Percentiles rank a stretch among this genome's conserved stretches.
phyloP scores from a whole-genome alignment of 768 basidiomycete species.

The Termitomyces sp. region DNA sequence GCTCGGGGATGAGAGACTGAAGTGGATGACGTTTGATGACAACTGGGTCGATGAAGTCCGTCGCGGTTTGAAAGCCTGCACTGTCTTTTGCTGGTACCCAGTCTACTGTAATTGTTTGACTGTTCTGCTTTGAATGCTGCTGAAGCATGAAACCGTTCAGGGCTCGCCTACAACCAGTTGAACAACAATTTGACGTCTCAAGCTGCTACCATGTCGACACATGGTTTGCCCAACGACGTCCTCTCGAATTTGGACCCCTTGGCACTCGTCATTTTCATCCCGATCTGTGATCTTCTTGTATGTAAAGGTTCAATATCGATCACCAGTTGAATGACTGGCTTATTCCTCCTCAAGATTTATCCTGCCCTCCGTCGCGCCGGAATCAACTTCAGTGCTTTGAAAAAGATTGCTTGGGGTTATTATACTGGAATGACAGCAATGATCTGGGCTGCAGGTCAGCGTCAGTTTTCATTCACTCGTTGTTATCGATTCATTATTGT shows the following conservation, averaged over 20 bases:
- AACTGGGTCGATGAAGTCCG: conserved; percentile 73
- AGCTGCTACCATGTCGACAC: conserved; percentile 68
- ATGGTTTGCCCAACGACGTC: conserved; percentile 73
- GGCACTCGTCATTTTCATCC: conserved; percentile 70
- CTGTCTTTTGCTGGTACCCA: conserved; percentile 57
- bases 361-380: conserved; percentile 47
- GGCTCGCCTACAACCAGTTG: conserved; percentile 75
- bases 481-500: conserved; percentile 12
- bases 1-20: conserved; percentile 39
- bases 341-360: conserved; percentile 41
- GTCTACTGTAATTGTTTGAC: conserved; percentile 39
- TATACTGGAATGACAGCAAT: conserved; percentile 51
- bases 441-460: conserved; percentile 56
- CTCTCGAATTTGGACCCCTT: conserved; percentile 76
- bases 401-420: conserved; percentile 56
- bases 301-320: neutral
- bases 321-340: too few relatives aligned
- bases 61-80: conserved; percentile 69
- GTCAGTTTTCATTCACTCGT: conserved; percentile 4
- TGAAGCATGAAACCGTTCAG: conserved; percentile 24
- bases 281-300: conserved; percentile 57
- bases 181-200: conserved; percentile 77
- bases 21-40: conserved; percentile 78
- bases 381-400: conserved; percentile 53
- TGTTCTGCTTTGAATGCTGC: neutral